Evolutionary conservation across 1,284 basidiomycete species (phyloP), one percentile per base, ranked within the genome.

Genomic region (Mrakiaceae sp.): DNA sequence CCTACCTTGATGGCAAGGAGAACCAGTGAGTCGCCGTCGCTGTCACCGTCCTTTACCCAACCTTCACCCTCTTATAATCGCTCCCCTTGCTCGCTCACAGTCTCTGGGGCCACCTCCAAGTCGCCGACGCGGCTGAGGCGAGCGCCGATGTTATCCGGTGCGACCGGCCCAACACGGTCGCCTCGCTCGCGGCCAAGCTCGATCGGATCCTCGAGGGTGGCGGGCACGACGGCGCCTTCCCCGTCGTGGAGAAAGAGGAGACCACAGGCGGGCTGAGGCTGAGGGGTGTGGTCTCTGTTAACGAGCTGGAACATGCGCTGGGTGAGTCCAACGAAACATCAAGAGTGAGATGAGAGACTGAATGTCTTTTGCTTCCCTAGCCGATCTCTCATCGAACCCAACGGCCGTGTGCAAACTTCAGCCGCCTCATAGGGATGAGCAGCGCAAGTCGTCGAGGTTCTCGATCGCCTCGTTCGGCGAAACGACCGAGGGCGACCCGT

Each of bases 281-380:
- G 79, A 82, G 91, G n/a, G 95, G 93, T 3, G 95, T 94, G 74
- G 87, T 98, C 67, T 91, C 92, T 0, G 84, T 87, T 47, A 91
- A 86, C 72, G 95, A 98, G 75, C 81, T 98, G 43, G 92, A 96
- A 71, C 91, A 97, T 74, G 92, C 90, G 3, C 78, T 96, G n/a
- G 83, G 91, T 92, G 72, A 69, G 85, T 78, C 3, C 42, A 16
- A 16, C 55, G 49, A 57, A 8, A 60, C 47, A 50, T 64, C 65
- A 9, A 9, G 51, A 11, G 68, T 53, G 58, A 43, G 40, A 58
- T 49, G 7, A 43, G 43, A 44, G 14, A 39, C 48, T 64, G 62
- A 48, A 54, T 67, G 7, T 67, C 60, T 59, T 64, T 65, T 69
- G 68, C 72, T 56, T 62, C 60, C 64, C 9, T 70, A 90, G 90